These are phyloP conservation scores for Thalassiosira sp. DNA, from an alignment of 352 stramenopile genomes.

Conservation along the genomic window DNA sequence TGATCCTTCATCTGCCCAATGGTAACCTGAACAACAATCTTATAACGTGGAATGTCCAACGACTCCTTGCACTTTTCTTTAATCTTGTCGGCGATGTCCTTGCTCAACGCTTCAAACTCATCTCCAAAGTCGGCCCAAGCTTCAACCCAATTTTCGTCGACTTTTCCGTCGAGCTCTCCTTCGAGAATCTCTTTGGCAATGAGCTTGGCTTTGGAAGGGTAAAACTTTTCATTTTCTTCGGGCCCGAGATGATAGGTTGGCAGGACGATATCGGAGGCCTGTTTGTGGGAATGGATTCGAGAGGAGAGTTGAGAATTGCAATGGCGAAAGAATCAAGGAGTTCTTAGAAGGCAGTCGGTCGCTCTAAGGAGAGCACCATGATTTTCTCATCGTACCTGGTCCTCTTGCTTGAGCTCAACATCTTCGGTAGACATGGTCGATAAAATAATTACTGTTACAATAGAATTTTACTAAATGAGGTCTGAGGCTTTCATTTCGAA, in stretches of 20 bases:
- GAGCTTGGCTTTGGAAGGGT: slow-evolving; percentile 61
- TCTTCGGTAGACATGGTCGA: slow-evolving; percentile 7
- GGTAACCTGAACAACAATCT: slow-evolving; percentile 92
- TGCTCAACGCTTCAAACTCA: slow-evolving; percentile 49
- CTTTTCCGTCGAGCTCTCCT: slow-evolving; percentile 55
- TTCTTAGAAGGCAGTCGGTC: background rate
- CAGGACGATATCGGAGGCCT: slow-evolving; percentile 47
- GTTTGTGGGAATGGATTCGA: background rate
- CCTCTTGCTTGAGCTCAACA: background rate
- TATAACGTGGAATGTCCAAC: slow-evolving; percentile 87
- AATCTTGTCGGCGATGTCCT: slow-evolving; percentile 57
- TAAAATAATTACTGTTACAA: too few species aligned
- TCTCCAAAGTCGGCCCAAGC: slow-evolving; percentile 46
- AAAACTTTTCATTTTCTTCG: slow-evolving; percentile 69
- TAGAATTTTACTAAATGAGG: too few species aligned
- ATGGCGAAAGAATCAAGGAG: background rate
- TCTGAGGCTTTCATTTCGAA: too few species aligned
- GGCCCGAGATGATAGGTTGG: slow-evolving; percentile 71
- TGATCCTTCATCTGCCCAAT: slow-evolving; percentile 92
- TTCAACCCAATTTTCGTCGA: slow-evolving; percentile 60
- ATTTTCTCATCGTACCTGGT: background rate
- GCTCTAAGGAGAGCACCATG: background rate
- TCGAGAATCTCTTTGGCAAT: slow-evolving; percentile 68
- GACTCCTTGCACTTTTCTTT: slow-evolving; percentile 48
- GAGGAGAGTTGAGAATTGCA: background rate